Evolutionary conservation across 495 filamentous ascomycete species (phyloP).

Genomic region (Neurospora tetrasperma): DNA sequence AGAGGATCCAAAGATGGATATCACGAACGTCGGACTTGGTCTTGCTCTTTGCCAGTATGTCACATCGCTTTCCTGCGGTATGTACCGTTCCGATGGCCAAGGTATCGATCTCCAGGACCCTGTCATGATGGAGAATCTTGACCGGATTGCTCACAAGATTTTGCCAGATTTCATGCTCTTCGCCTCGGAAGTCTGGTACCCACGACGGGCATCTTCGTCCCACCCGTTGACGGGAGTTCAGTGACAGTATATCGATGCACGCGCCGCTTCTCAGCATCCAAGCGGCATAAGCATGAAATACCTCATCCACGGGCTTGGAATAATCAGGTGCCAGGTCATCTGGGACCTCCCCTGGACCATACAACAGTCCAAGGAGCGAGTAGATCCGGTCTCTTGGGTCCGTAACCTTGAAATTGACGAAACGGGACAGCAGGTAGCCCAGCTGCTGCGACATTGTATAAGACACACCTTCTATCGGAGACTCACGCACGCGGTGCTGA

Average conservation of each 20-base stretch:
- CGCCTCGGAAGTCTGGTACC: not conserved
- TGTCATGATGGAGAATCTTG: not conserved
- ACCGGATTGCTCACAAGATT: not conserved
- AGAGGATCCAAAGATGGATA: no score
- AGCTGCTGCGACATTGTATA: not conserved
- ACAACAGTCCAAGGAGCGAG: not conserved
- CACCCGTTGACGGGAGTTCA: not conserved
- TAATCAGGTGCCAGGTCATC: not conserved
- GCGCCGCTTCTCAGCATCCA: not conserved
- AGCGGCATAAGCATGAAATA: not conserved
- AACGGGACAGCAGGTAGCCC: not conserved
- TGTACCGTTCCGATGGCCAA: not conserved
- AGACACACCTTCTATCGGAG: no score
- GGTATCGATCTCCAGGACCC: not conserved
- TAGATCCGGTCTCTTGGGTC: not conserved
- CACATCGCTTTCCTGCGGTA: not conserved
- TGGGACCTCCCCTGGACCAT: not conserved
- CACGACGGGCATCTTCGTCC: not conserved
- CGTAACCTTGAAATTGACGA: not conserved
- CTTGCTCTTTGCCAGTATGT: not conserved
- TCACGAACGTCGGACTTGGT: no score
- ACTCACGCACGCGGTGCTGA: no score
- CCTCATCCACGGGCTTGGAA: not conserved
- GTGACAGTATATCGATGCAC: not conserved
- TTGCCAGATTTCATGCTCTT: not conserved